Percentiles rank a stretch among this genome's conserved stretches.
Conservation (phyloP, 495 filamentous ascomycete species). For the Amphirosellinia nigrospora region DNA sequence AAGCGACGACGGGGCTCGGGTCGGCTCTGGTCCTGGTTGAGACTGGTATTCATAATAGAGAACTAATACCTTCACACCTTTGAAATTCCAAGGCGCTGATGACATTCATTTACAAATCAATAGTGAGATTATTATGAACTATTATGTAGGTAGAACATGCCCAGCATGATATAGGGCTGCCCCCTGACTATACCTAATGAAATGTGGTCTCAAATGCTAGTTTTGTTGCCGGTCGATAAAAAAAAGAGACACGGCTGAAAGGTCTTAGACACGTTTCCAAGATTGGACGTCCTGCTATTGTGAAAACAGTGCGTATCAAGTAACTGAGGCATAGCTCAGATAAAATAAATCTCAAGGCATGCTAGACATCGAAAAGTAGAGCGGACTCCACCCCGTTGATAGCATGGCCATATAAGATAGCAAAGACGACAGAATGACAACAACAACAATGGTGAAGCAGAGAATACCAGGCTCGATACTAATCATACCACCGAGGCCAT, state of each 20-base stretch:
- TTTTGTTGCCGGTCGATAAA: neutral
- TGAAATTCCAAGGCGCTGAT: neutral
- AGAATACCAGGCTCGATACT: neutral
- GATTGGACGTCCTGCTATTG: neutral
- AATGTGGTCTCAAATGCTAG: constrained; percentile 3
- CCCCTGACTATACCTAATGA: neutral
- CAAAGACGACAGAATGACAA: neutral
- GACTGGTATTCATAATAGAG: no score
- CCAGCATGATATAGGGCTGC: neutral
- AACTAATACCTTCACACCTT: neutral
- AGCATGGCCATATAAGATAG: neutral
- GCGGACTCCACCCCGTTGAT: neutral
- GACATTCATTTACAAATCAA: neutral
- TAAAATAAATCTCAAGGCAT: neutral
- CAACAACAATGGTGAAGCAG: neutral
- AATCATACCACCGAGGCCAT: constrained; percentile 3
- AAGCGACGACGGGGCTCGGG: neutral
- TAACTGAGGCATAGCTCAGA: no score
- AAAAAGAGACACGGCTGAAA: neutral
- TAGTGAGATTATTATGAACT: neutral
- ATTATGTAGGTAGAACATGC: neutral
- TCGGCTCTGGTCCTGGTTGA: no score
- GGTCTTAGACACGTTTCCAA: constrained; percentile 5
- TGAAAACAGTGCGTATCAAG: constrained; percentile 2
- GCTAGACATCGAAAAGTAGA: neutral